Evolutionary conservation across 2,329 filamentous ascomycete genomes (phyloP).

Genomic region (Penicillium frequentans): DNA sequence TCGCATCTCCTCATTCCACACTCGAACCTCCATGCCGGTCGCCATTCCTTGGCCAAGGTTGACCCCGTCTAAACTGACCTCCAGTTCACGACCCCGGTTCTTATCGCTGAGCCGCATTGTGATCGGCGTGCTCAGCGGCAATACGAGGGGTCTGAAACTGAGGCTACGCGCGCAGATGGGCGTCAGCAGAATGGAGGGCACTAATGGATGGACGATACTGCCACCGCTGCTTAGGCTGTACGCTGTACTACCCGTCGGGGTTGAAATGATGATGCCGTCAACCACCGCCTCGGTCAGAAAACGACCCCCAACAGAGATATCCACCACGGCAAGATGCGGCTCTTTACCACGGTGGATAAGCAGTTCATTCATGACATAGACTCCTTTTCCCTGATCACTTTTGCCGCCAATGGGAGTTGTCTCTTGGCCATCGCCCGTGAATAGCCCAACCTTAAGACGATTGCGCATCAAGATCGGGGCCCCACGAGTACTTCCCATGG

Average conservation of each 20-base stretch:
- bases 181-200: constrained; percentile 83
- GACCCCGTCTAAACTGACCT: constrained; percentile 77
- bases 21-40: constrained; percentile 79
- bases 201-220: constrained; percentile 89
- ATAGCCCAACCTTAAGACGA: constrained; percentile 82
- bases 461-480: constrained; percentile 85
- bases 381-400: constrained; percentile 42
- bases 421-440: constrained; percentile 68
- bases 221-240: constrained; percentile 93
- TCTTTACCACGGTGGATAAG: constrained; percentile 88
- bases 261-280: constrained; percentile 91
- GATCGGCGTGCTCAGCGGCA: constrained; percentile 83
- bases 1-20: constrained; percentile 80
- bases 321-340: constrained; percentile 87
- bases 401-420: constrained; percentile 29
- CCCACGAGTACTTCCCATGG: constrained; percentile 70
- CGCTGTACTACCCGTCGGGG: constrained; percentile 90
- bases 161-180: constrained; percentile 92
- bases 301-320: constrained; percentile 84
- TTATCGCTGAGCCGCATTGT: constrained; percentile 78
- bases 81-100: constrained; percentile 73
- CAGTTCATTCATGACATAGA: constrained; percentile 88
- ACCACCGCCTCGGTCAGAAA: constrained; percentile 93
- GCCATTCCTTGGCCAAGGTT: constrained; percentile 63
- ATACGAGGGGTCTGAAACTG: constrained; percentile 85